phyloP scores from a whole-genome alignment of 495 filamentous ascomycete genomes.

The Aspergillus saccharolyticus region DNA sequence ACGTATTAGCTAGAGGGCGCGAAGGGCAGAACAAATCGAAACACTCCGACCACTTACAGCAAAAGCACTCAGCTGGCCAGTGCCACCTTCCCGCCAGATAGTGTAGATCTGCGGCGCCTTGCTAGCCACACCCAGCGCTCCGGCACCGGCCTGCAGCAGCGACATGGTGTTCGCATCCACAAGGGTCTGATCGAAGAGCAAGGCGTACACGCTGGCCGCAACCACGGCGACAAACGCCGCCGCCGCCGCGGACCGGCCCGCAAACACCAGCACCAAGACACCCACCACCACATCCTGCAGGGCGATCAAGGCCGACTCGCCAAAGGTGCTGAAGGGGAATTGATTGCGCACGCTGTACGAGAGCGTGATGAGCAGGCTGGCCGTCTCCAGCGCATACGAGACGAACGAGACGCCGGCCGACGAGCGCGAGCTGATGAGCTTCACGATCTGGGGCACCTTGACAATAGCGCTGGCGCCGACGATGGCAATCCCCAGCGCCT shows the following conservation, averaged over 20 bases:
- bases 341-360: constrained; percentile 85
- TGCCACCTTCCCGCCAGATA: constrained; percentile 77
- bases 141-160: constrained; percentile 80
- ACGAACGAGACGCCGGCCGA: constrained; percentile 81
- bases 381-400: constrained; percentile 85
- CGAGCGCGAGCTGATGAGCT: constrained; percentile 74
- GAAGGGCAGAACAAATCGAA: too few relatives aligned
- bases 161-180: constrained; percentile 63
- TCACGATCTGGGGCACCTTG: constrained; percentile 94
- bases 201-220: constrained; percentile 57
- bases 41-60: constrained; percentile 56
- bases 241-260: constrained; percentile 59
- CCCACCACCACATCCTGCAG: constrained; percentile 87
- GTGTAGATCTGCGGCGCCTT: constrained; percentile 89
- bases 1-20: constrained; percentile 11
- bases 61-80: constrained; percentile 93
- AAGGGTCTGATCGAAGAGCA: constrained; percentile 62
- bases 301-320: constrained; percentile 86
- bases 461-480: constrained; percentile 81
- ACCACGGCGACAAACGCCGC: constrained; percentile 68
- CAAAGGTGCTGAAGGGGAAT: constrained; percentile 93
- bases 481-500: constrained; percentile 88
- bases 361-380: constrained; percentile 75
- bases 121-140: constrained; percentile 74
- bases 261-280: constrained; percentile 75